Percentiles rank a stretch among this genome's conserved stretches.
phyloP scores from a whole-genome alignment of 78 protist species.

The Monocercomonoides exilis region DNA sequence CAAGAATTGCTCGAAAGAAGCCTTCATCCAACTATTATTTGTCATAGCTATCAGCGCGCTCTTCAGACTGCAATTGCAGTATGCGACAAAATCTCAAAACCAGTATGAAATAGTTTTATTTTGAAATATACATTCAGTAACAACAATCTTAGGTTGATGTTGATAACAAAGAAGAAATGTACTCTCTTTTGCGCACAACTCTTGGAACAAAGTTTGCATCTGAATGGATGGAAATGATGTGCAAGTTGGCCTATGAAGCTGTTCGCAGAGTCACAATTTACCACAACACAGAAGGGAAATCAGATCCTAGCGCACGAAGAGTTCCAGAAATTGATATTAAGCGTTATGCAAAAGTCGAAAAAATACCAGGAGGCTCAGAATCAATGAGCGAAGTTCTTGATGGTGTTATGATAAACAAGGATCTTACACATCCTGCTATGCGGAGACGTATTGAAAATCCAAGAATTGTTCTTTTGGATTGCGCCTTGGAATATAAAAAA shows the following conservation, averaged over 20 bases:
- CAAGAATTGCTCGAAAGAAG: conserved; percentile 72
- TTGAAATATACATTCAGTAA: not conserved
- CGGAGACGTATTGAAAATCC: conserved; percentile 87
- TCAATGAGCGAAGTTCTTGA: conserved; percentile 75
- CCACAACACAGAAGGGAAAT: conserved; percentile 46
- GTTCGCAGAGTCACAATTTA: conserved; percentile 67
- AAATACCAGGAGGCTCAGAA: conserved; percentile 96
- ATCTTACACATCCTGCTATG: conserved; percentile 92
- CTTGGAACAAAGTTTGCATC: conserved; percentile 45
- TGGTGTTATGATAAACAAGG: conserved; percentile 97
- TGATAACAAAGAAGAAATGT: conserved; percentile 44
- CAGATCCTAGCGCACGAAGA: not conserved
- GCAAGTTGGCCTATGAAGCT: conserved; percentile 89
- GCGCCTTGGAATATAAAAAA: conserved; percentile 97
- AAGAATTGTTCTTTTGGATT: conserved; percentile 89
- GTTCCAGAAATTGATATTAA: conserved; percentile 95
- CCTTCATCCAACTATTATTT: conserved; percentile 81
- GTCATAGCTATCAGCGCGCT: conserved; percentile 63
- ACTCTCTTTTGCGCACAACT: conserved; percentile 17
- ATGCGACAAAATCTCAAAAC: conserved; percentile 47
- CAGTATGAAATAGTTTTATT: not conserved
- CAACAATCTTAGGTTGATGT: conserved; percentile 45
- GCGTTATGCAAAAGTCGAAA: conserved; percentile 87
- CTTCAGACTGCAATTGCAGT: conserved; percentile 70
- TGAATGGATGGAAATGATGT: conserved; percentile 63